Evolutionary conservation across 2,329 filamentous ascomycete species (phyloP).

Genomic region (Epichloe hybrida): DNA sequence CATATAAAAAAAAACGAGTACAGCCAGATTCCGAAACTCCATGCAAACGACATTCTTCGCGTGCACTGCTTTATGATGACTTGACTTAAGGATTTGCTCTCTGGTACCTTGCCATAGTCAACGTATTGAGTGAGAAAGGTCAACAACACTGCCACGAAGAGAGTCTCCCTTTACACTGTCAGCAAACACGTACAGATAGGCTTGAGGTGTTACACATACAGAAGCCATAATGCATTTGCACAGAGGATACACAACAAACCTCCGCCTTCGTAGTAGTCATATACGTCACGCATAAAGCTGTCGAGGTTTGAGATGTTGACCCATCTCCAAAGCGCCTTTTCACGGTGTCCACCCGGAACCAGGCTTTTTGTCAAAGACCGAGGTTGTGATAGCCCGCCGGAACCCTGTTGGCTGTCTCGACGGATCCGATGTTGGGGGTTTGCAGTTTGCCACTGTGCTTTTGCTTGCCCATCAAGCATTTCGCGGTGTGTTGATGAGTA

Average conservation of each 20-base stretch:
- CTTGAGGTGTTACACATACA: constrained; percentile 37
- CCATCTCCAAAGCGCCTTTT: constrained; percentile 85
- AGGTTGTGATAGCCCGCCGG: constrained; percentile 9
- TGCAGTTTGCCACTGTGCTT: constrained; percentile 41
- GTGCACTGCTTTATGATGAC: constrained; percentile 63
- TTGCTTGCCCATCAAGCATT: constrained; percentile 14
- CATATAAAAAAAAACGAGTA: constrained; percentile 77
- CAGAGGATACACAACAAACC: constrained; percentile 78
- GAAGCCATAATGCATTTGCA: constrained; percentile 54
- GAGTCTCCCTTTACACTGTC: constrained; percentile 46
- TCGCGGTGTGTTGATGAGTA: neutral
- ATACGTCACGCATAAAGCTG: constrained; percentile 72
- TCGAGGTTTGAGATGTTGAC: constrained; percentile 84
- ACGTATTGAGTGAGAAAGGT: constrained; percentile 80
- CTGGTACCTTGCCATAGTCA: constrained; percentile 62
- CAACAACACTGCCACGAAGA: constrained; percentile 69
- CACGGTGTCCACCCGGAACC: constrained; percentile 30
- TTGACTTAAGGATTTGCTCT: constrained; percentile 42
- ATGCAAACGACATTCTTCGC: constrained; percentile 56
- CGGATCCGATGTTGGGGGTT: constrained; percentile 40
- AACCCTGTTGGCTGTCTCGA: constrained; percentile 18
- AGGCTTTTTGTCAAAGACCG: constrained; percentile 16
- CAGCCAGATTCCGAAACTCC: constrained; percentile 70
- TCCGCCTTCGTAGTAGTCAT: constrained; percentile 71
- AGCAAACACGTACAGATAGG: neutral